Evolutionary conservation across 73 alveolate species (phyloP).

Genomic region (Urostyla sp.): DNA sequence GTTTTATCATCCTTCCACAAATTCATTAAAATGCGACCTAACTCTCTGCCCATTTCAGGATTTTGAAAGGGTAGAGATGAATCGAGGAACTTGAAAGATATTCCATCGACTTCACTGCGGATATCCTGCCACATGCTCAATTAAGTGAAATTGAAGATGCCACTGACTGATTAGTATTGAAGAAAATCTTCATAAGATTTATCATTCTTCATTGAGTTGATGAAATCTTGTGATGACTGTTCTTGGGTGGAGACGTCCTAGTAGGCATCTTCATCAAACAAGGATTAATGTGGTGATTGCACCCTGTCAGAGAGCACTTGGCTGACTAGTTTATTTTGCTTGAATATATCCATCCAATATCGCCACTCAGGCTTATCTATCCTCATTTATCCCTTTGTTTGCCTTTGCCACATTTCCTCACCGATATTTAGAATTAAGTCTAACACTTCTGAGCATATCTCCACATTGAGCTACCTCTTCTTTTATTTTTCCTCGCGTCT

Average conservation of each 20-base stretch:
- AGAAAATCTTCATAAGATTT: conserved; percentile 36
- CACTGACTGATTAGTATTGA: conserved; percentile 21
- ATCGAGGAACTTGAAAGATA: conserved; percentile 24
- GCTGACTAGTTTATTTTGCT: conserved; percentile 11
- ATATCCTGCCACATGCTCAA: not conserved
- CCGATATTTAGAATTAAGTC: conserved; percentile 91
- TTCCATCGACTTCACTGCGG: conserved; percentile 2
- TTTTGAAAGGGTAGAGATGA: conserved; percentile 1
- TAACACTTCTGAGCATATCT: conserved; percentile 81
- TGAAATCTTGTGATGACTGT: not conserved
- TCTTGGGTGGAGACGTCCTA: not conserved
- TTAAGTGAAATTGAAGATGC: conserved; percentile 19
- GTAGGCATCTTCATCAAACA: conserved; percentile 1
- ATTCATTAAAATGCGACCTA: not conserved
- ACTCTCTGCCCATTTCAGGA: conserved; percentile 16
- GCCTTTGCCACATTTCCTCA: conserved; percentile 86
- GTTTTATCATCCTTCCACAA: not conserved
- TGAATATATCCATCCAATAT: conserved; percentile 91
- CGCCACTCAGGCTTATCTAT: conserved; percentile 89
- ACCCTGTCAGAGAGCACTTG: not conserved
- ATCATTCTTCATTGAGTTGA: conserved; percentile 27
- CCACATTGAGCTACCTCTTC: conserved; percentile 75
- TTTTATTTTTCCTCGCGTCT: conserved; percentile 62
- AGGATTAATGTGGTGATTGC: not conserved
- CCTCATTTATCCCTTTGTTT: conserved; percentile 83